Percentiles rank a stretch among this genome's conserved stretches.
phyloP scores from a whole-genome alignment of 805 yeast species.

The Ascoidea rubescens region DNA sequence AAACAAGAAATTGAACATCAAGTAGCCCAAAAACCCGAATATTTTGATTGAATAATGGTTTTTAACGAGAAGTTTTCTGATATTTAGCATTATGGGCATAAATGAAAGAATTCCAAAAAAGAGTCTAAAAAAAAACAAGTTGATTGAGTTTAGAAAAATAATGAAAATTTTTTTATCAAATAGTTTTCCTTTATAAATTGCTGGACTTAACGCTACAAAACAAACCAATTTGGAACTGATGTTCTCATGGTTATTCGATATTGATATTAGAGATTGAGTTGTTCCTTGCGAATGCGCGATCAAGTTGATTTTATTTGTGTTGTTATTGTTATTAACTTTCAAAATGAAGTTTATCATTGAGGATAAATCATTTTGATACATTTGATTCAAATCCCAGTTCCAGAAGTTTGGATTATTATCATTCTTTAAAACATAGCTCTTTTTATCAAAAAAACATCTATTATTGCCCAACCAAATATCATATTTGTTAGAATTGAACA shows the following conservation, averaged over 20 bases:
- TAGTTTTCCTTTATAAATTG: slow-evolving; percentile 74
- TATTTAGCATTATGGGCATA: slow-evolving; percentile 55
- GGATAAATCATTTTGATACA: slow-evolving; percentile 71
- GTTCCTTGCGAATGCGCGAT: slow-evolving; percentile 92
- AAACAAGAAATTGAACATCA: slow-evolving; percentile 77
- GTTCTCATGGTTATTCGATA: slow-evolving; percentile 26
- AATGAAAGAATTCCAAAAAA: slow-evolving; percentile 72
- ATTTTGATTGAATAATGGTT: slow-evolving; percentile 38
- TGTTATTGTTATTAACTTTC: slow-evolving; percentile 15
- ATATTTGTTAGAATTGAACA: slow-evolving; percentile 38
- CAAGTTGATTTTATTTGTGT: slow-evolving; percentile 34
- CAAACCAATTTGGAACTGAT: slow-evolving; percentile 32
- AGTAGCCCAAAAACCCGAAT: slow-evolving; percentile 30
- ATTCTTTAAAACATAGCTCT: slow-evolving; percentile 34
- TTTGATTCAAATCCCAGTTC: slow-evolving; percentile 87
- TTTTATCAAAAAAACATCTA: slow-evolving; percentile 71
- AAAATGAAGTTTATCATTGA: slow-evolving; percentile 53
- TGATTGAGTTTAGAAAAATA: slow-evolving; percentile 41
- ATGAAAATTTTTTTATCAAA: slow-evolving; percentile 51
- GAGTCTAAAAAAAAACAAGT: slow-evolving; percentile 27
- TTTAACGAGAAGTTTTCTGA: slow-evolving; percentile 34
- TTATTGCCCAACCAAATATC: slow-evolving; percentile 92
- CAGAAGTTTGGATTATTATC: slow-evolving; percentile 45
- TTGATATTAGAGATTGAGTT: slow-evolving; percentile 47
- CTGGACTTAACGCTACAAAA: slow-evolving; percentile 79